These are phyloP conservation scores for Exophiala spinifera DNA, from an alignment of 2,329 filamentous ascomycete genomes.

Conservation along the genomic window DNA sequence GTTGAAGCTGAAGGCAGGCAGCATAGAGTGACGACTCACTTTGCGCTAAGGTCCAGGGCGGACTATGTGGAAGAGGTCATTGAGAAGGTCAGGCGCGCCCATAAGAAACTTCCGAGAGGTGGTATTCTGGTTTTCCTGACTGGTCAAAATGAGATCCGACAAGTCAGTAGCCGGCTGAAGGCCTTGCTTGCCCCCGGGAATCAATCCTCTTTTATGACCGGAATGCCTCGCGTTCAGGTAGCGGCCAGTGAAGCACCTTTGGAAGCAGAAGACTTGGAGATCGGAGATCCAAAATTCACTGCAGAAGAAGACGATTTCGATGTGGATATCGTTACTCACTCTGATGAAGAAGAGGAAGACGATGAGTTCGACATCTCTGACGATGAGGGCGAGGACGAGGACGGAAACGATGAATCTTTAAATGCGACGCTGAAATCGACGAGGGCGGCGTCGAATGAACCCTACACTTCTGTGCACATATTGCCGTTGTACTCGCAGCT, in stretches of 20 bases:
- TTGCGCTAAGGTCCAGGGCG: constrained; percentile 73
- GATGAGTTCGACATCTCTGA: constrained; percentile 60
- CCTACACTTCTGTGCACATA: constrained; percentile 72
- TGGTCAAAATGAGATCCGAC: constrained; percentile 84
- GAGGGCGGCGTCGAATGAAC: constrained; percentile 40
- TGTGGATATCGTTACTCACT: constrained; percentile 59
- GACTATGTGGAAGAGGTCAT: constrained; percentile 92
- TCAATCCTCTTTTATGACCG: constrained; percentile 33
- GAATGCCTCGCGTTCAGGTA: constrained; percentile 66
- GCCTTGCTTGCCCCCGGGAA: constrained; percentile 13
- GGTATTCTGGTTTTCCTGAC: constrained; percentile 93
- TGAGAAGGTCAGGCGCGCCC: constrained; percentile 79
- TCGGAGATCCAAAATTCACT: constrained; percentile 57
- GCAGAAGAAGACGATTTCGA: constrained; percentile 54
- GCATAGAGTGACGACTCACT: constrained; percentile 85
- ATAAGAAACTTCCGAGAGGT: constrained; percentile 83
- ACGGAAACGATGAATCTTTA: neutral
- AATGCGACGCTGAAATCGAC: neutral
- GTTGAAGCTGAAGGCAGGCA: constrained; percentile 89
- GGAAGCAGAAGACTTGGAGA: constrained; percentile 82
- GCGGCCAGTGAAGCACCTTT: constrained; percentile 73
- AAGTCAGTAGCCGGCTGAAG: constrained; percentile 76
- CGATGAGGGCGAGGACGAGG: constrained; percentile 60
- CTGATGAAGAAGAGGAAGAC: constrained; percentile 55
- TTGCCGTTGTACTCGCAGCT: constrained; percentile 92